A percentile compares a stretch with the other conserved stretches of the same genome.
phyloP scores from a whole-genome alignment of 768 basidiomycete species.

The Hemileccinum rubropunctum region DNA sequence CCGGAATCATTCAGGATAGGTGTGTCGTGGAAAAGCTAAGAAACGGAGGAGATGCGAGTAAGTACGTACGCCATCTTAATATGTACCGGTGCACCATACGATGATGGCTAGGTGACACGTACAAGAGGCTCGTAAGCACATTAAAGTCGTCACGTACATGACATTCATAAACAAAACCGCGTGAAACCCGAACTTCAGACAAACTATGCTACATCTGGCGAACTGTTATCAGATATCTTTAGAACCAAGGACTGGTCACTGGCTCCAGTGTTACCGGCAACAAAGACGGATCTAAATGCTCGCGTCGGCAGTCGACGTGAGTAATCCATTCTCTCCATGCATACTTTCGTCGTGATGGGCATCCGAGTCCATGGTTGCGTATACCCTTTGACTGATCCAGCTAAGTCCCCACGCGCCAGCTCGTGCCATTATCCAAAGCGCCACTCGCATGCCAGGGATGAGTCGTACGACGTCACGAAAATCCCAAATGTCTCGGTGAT shows the following conservation, averaged over 20 bases:
- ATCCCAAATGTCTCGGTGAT: constrained; percentile 82
- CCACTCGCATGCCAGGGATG: constrained; percentile 63
- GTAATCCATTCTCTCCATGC: constrained; percentile 10
- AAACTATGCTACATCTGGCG: background rate
- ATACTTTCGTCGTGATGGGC: background rate
- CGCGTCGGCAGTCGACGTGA: constrained; percentile 7
- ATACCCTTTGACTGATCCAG: constrained; percentile 28
- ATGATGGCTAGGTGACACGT: background rate
- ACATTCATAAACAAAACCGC: background rate
- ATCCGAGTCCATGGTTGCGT: constrained; percentile 6
- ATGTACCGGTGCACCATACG: background rate
- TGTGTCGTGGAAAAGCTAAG: background rate
- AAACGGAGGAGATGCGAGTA: background rate
- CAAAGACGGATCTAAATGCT: constrained; percentile 8
- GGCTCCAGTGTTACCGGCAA: background rate
- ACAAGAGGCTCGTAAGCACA: constrained; percentile 1
- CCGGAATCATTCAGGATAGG: no score
- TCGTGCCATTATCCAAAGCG: constrained; percentile 68
- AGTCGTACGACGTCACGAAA: constrained; percentile 73
- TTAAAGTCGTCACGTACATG: constrained; percentile 11
- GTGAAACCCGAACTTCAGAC: constrained; percentile 1
- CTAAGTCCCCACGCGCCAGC: constrained; percentile 57
- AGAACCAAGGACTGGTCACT: background rate
- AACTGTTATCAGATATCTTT: background rate
- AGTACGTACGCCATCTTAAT: background rate